Percentiles rank a stretch among this genome's conserved stretches.
These are phyloP conservation scores for Zygnema cylindricum DNA, from an alignment of 139 green algal species.

Conservation along the genomic window DNA sequence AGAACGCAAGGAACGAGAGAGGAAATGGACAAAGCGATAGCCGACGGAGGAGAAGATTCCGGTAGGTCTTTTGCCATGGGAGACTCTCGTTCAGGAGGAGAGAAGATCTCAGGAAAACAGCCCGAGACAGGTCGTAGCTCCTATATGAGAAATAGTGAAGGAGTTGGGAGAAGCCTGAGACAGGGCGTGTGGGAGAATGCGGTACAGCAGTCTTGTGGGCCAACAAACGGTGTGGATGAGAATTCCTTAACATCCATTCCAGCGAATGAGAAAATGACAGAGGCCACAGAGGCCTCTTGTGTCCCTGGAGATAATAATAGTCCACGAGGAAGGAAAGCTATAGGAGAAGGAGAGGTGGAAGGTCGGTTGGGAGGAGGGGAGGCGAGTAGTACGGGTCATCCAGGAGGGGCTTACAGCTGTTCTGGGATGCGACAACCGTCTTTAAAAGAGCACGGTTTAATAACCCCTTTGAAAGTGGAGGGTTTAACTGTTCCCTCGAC, in stretches of 20 bases:
- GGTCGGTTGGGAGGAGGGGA: neutral
- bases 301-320: neutral
- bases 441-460: neutral
- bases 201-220: too few relatives aligned
- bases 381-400: neutral
- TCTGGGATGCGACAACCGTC: neutral
- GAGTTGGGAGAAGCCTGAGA: too few relatives aligned
- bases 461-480: constrained; percentile 6
- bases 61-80: neutral
- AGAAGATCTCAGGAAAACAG: too few relatives aligned
- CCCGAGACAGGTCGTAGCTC: too few relatives aligned
- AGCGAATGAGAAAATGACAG: neutral
- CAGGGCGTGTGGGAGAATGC: too few relatives aligned
- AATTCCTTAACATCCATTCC: too few relatives aligned
- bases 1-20: neutral
- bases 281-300: neutral
- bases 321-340: neutral
- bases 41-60: neutral
- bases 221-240: too few relatives aligned
- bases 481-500: neutral
- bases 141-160: too few relatives aligned
- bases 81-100: neutral
- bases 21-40: neutral
- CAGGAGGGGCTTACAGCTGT: neutral
- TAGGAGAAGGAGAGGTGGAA: neutral